A percentile compares a stretch with the other conserved stretches of the same genome.
Evolutionary conservation across 169 alveolate species (phyloP).

Genomic region (Theileria annulata): DNA sequence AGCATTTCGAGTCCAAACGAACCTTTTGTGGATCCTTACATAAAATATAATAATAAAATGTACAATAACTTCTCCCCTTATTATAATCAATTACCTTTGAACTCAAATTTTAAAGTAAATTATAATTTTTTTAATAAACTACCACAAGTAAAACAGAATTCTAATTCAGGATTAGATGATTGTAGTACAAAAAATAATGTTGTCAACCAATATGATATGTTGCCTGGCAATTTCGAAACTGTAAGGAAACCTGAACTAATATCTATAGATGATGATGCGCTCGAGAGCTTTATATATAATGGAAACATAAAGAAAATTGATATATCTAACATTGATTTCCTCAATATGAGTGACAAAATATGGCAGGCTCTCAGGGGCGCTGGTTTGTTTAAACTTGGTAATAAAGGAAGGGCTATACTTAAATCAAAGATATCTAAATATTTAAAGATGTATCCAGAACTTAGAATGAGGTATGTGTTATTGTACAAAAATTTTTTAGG

Average conservation of each 20-base stretch:
- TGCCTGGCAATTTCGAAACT: not conserved
- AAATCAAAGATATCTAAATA: constrained; percentile 66
- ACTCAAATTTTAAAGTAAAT: not conserved
- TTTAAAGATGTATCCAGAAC: constrained; percentile 57
- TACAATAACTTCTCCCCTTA: not conserved
- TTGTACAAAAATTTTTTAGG: constrained; percentile 10
- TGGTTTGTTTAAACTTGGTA: constrained; percentile 66
- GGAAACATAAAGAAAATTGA: constrained; percentile 36
- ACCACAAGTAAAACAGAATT: not conserved
- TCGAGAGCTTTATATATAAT: constrained; percentile 12
- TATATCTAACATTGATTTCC: constrained; percentile 45
- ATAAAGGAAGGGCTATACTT: constrained; percentile 66
- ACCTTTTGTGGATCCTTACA: not conserved
- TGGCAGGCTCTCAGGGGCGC: constrained; percentile 62
- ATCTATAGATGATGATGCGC: constrained; percentile 3
- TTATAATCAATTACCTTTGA: not conserved
- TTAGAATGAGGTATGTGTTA: constrained; percentile 43
- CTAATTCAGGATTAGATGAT: not conserved
- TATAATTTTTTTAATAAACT: not conserved
- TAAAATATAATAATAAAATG: not conserved
- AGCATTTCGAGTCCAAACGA: not conserved
- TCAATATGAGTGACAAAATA: constrained; percentile 51
- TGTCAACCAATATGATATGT: not conserved
- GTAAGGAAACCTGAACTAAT: not conserved
- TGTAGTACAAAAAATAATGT: not conserved